Base-by-base conservation (phyloP, 2,329 filamentous ascomycete genomes). In the Anisogramma anomala region DNA sequence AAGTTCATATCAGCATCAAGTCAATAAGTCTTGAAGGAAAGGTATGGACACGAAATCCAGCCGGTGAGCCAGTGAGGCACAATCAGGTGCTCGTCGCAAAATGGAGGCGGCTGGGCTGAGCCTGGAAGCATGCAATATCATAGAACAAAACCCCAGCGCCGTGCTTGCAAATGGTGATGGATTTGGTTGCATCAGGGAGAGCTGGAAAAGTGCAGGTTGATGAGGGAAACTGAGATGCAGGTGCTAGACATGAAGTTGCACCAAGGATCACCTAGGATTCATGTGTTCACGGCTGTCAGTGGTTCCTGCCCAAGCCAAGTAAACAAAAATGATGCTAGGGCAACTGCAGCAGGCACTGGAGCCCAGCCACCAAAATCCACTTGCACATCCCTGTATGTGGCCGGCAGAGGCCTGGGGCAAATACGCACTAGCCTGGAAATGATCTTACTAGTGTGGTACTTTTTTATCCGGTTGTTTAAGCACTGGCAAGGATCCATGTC, bases 251-350 rank as follows among this genome's bases (percentile, higher is more conserved):
- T 42, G 33, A 33, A 41, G 41, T 39, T 44, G 35, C 41, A 39
- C 32, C 33, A 31, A 25, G 36, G 41, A 33, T 27, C n/a, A n/a
- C n/a, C n/a, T n/a, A n/a, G n/a, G n/a, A n/a, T n/a, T n/a, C n/a
- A n/a, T n/a, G n/a, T n/a, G n/a, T 27, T 13, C 14, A 23, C 6
- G 9, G 23, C 23, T 20, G 19, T 43, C 22, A 43, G 35, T 43
- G 41, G 41, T 30, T 37, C 39, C n/a, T 33, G 28, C 23, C 37
- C 25, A n/a, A 13, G 26, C 11, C 38, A 48, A 42, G 46, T 48
- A 48, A 48, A 48, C 46, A 41, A 48, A 42, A 48, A 42, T 48
- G 46, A 48, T 39, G 43, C 42, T 43, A 41, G 27, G 37, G 46
- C 46, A 48, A 48, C 46, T 47, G 38, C 11, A 23, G 27, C 40